Percentiles rank a stretch among this genome's conserved stretches.
Conservation (phyloP, 805 yeast genomes). For the Lipomyces mesembrius region DNA sequence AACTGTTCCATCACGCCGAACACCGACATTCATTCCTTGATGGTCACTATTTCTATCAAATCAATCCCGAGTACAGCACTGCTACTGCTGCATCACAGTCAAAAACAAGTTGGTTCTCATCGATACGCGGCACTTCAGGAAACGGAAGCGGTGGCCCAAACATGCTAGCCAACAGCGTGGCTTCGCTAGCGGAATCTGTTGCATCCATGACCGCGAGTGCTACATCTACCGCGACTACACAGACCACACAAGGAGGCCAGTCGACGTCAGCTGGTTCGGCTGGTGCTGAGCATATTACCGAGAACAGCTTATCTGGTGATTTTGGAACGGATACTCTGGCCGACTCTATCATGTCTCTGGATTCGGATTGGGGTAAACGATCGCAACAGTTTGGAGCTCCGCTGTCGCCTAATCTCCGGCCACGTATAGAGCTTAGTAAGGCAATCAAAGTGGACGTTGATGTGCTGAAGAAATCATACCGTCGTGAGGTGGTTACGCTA, state of each 20-base stretch:
- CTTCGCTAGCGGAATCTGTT: constrained; percentile 16
- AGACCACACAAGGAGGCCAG: constrained; percentile 15
- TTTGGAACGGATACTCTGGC: constrained; percentile 13
- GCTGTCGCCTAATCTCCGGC: constrained; percentile 15
- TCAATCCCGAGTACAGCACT: constrained; percentile 57
- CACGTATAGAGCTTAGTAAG: constrained; percentile 63
- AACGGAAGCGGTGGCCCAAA: constrained; percentile 10
- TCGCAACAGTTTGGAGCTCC: constrained; percentile 21
- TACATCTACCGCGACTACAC: constrained; percentile 4
- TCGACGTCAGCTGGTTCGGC: neutral
- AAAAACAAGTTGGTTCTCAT: constrained; percentile 31
- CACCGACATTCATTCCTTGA: constrained; percentile 82
- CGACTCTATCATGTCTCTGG: constrained; percentile 33
- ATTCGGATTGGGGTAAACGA: constrained; percentile 23
- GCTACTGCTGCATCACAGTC: constrained; percentile 13
- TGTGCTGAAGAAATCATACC: constrained; percentile 67
- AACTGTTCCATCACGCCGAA: constrained; percentile 80
- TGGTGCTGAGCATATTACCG: neutral
- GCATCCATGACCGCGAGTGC: neutral
- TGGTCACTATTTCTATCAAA: constrained; percentile 88
- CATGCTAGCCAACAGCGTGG: constrained; percentile 14
- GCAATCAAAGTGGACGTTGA: constrained; percentile 75
- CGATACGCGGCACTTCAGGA: constrained; percentile 23
- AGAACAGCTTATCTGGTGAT: constrained; percentile 2
- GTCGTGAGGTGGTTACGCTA: constrained; percentile 77